These are phyloP conservation scores for Spencermartinsiella europaea DNA, from an alignment of 805 yeast species.

Conservation along the genomic window DNA sequence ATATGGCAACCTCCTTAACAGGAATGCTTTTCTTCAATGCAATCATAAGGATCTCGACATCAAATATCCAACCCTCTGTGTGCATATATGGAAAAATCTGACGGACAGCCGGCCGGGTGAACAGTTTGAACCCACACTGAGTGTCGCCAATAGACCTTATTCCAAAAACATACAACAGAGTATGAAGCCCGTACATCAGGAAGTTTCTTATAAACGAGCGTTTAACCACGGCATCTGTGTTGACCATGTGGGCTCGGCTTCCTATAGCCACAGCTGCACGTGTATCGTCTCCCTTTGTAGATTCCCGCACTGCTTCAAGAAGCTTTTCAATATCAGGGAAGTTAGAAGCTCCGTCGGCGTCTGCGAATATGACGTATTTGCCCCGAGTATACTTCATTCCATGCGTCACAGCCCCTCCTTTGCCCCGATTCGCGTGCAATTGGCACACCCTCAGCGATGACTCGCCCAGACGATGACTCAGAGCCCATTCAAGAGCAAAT, in stretches of 20 bases:
- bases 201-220: constrained; percentile 83
- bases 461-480: constrained; percentile 44
- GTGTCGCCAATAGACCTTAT: constrained; percentile 84
- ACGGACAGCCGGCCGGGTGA: constrained; percentile 62
- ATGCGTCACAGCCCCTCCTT: constrained; percentile 95
- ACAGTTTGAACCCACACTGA: constrained; percentile 95
- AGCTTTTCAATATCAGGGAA: constrained; percentile 64
- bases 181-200: constrained; percentile 87
- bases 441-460: constrained; percentile 66
- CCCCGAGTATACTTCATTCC: constrained; percentile 80
- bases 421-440: constrained; percentile 77
- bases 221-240: constrained; percentile 94
- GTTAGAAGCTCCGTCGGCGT: constrained; percentile 94
- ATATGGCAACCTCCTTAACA: constrained; percentile 74
- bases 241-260: constrained; percentile 94
- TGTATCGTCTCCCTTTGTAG: constrained; percentile 3
- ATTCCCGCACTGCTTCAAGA: constrained; percentile 36
- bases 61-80: constrained; percentile 98
- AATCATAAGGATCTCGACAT: constrained; percentile 82
- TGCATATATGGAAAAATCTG: constrained; percentile 84
- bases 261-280: constrained; percentile 74
- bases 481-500: constrained; percentile 59
- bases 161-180: constrained; percentile 83
- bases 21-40: constrained; percentile 66
- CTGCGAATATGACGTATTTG: constrained; percentile 75